A percentile compares a stretch with the other conserved stretches of the same genome.
These are phyloP conservation scores for Phytophthora foliorum DNA, from an alignment of 352 stramenopile species.

Conservation along the genomic window DNA sequence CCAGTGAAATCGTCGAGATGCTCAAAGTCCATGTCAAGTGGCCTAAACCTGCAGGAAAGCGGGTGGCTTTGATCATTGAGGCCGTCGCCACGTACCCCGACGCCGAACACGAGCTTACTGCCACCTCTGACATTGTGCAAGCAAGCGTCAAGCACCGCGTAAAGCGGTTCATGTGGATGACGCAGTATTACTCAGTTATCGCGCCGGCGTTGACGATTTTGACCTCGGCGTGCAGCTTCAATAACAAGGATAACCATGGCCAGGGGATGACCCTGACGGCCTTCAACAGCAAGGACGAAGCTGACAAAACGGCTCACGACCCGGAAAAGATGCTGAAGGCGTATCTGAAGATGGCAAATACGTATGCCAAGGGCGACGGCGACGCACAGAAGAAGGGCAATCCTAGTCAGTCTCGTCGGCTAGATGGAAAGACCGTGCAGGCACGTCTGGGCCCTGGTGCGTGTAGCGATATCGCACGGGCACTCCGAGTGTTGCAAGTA, in stretches of 20 bases:
- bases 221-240: conserved; percentile 37
- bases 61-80: conserved; percentile 70
- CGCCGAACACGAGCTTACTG: conserved; percentile 2
- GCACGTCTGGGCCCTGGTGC: conserved; percentile 45
- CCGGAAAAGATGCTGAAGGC: conserved; percentile 38
- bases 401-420: conserved; percentile 30
- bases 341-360: conserved; percentile 46
- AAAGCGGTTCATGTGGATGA: conserved; percentile 78
- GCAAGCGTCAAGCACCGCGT: conserved; percentile 48
- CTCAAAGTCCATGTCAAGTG: conserved; percentile 84
- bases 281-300: not conserved
- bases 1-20: conserved; percentile 68
- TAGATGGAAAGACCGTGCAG: conserved; percentile 66
- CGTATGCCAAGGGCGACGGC: conserved; percentile 38
- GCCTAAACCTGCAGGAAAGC: conserved; percentile 75
- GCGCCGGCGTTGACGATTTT: conserved; percentile 63
- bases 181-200: conserved; percentile 67
- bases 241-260: not conserved
- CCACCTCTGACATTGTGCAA: not conserved
- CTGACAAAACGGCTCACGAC: not conserved
- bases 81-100: conserved; percentile 64
- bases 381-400: conserved; percentile 25
- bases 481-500: conserved; percentile 66
- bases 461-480: conserved; percentile 47
- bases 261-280: not conserved